A percentile compares a stretch with the other conserved stretches of the same genome.
phyloP scores from a whole-genome alignment of 176 grass and related monocot species.

The Dendrocalamus sinicus region DNA sequence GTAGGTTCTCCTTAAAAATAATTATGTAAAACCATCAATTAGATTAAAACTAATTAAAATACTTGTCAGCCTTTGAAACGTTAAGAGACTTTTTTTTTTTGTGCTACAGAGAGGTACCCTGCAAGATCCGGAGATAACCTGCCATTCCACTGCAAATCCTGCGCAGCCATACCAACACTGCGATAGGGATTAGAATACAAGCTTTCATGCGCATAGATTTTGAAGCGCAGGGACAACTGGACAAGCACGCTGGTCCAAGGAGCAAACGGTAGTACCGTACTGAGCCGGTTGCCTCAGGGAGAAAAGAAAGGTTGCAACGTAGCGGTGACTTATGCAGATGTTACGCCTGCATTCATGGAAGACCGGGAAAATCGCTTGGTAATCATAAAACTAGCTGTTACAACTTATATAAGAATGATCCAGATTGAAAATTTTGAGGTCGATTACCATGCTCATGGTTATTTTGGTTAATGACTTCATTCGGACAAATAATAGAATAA shows the following conservation, averaged over 20 bases:
- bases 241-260: constrained; percentile 31
- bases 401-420: background rate
- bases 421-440: background rate
- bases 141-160: background rate
- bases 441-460: too few relatives aligned
- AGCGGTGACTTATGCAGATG: background rate
- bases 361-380: background rate
- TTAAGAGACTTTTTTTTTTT: too few relatives aligned
- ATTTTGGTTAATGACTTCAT: too few relatives aligned
- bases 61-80: too few relatives aligned
- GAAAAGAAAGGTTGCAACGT: background rate
- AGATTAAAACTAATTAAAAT: too few relatives aligned
- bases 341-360: background rate
- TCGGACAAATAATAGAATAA: too few relatives aligned
- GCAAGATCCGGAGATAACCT: background rate
- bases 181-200: constrained; percentile 4
- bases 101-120: too few relatives aligned
- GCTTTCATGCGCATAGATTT: background rate
- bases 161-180: background rate
- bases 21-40: too few relatives aligned
- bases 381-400: background rate
- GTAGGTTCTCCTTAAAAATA: too few relatives aligned
- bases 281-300: background rate
- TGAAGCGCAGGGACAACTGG: background rate
- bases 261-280: background rate